These are phyloP conservation scores for Cyberlindnera misumaiensis DNA, from an alignment of 805 yeast species.

Conservation along the genomic window DNA sequence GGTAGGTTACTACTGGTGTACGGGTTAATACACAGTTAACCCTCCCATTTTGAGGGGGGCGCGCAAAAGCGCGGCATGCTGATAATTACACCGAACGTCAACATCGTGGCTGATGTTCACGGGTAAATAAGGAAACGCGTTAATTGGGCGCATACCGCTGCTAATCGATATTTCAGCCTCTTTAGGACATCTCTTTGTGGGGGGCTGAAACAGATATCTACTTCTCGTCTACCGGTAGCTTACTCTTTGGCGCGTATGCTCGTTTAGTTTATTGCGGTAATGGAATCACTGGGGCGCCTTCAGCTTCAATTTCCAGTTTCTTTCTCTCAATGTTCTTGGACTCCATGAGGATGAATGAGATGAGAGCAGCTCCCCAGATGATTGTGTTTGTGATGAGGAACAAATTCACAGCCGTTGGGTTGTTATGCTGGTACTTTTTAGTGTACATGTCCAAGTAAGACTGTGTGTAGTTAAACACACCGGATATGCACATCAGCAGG, in stretches of 20 bases:
- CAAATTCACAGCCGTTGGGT: constrained; percentile 75
- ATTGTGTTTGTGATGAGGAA: constrained; percentile 48
- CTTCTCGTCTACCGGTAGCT: too few species aligned
- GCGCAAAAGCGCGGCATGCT: not conserved
- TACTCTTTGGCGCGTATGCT: too few species aligned
- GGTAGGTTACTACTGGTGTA: not conserved
- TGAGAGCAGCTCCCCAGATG: constrained; percentile 26
- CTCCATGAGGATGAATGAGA: constrained; percentile 28
- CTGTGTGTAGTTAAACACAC: constrained; percentile 71
- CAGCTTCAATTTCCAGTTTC: constrained; percentile 57
- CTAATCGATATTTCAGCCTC: too few species aligned
- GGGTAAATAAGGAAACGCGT: too few species aligned
- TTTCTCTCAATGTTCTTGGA: constrained; percentile 38
- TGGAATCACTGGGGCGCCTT: constrained; percentile 42
- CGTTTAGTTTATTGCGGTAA: constrained; percentile 31
- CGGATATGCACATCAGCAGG: constrained; percentile 72
- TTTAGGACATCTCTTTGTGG: too few species aligned
- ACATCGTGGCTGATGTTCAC: too few species aligned
- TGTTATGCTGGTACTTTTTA: constrained; percentile 57
- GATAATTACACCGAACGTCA: not conserved
- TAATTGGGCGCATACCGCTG: too few species aligned
- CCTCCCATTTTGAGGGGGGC: not conserved
- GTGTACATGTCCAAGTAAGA: constrained; percentile 64
- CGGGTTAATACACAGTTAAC: not conserved
- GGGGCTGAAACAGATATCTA: too few species aligned